Conservation (phyloP, 352 stramenopile genomes). For the Pythium graminicola region DNA sequence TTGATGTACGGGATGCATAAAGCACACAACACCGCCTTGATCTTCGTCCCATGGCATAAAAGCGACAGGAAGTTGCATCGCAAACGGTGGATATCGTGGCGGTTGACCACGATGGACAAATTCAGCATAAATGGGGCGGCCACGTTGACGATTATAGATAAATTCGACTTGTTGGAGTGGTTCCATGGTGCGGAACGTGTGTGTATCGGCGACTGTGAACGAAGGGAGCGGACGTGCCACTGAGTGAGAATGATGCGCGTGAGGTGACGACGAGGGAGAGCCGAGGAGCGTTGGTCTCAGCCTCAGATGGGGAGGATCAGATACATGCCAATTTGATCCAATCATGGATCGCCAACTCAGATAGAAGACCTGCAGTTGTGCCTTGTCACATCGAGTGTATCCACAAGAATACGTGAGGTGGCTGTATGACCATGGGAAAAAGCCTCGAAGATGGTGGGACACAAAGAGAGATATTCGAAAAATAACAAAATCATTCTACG, state of each 20-base stretch:
- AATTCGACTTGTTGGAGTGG: slow-evolving; percentile 61
- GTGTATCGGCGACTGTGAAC: not conserved
- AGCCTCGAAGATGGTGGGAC: not conserved
- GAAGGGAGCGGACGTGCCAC: not conserved
- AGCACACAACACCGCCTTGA: slow-evolving; percentile 56
- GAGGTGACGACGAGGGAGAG: slow-evolving; percentile 3
- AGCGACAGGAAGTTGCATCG: slow-evolving; percentile 54
- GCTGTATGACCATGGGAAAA: slow-evolving; percentile 1
- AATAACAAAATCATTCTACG: too few relatives aligned
- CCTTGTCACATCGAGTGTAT: slow-evolving; percentile 17
- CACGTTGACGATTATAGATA: slow-evolving; percentile 63
- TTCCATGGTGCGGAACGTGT: slow-evolving; percentile 14
- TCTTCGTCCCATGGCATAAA: slow-evolving; percentile 68
- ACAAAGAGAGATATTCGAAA: not conserved
- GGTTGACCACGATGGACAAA: slow-evolving; percentile 61
- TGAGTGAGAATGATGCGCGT: slow-evolving; percentile 22
- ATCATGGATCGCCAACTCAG: slow-evolving; percentile 13
- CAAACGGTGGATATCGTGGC: slow-evolving; percentile 62
- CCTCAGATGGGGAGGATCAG: slow-evolving; percentile 16
- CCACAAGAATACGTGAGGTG: not conserved
- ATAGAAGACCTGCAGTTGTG: slow-evolving; percentile 6
- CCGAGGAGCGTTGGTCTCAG: slow-evolving; percentile 1
- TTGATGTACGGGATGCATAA: slow-evolving; percentile 43
- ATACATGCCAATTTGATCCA: not conserved
- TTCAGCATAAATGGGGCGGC: slow-evolving; percentile 42